Evolutionary conservation across 1,139 yeast genomes (phyloP).

Genomic region (Sugiyamaella castrensis): DNA sequence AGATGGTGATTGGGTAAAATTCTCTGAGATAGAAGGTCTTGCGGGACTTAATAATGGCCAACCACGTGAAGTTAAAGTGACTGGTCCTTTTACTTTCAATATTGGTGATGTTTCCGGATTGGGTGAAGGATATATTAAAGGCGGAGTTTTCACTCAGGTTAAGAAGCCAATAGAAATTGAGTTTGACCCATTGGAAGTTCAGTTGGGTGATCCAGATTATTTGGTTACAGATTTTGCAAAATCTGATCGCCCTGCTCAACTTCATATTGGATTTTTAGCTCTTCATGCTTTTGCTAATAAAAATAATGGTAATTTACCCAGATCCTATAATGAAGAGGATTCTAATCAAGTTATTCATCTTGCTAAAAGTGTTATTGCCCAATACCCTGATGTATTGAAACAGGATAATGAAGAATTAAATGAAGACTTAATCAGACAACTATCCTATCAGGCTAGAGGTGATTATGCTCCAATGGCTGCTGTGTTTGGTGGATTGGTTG

Average conservation of each 20-base stretch:
- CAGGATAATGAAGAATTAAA: constrained; percentile 52
- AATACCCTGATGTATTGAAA: constrained; percentile 57
- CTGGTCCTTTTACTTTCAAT: constrained; percentile 91
- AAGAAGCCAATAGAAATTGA: constrained; percentile 67
- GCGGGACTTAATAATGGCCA: constrained; percentile 63
- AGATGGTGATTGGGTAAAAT: constrained; percentile 87
- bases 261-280: constrained; percentile 91
- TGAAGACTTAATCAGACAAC: constrained; percentile 62
- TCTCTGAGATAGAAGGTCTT: constrained; percentile 78
- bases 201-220: constrained; percentile 73
- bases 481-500: constrained; percentile 89
- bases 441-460: constrained; percentile 85
- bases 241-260: constrained; percentile 85
- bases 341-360: constrained; percentile 63
- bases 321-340: constrained; percentile 72
- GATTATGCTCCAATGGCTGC: constrained; percentile 90
- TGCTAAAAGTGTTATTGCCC: constrained; percentile 57
- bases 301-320: constrained; percentile 67
- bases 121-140: constrained; percentile 63
- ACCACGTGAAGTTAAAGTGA: constrained; percentile 72
- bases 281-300: constrained; percentile 66
- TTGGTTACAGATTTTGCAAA: constrained; percentile 86
- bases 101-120: constrained; percentile 52
- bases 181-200: constrained; percentile 64
- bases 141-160: constrained; percentile 91